Evolutionary conservation across 257 asterid species (phyloP).

Genomic region (Ocimum tenuiflorum): DNA sequence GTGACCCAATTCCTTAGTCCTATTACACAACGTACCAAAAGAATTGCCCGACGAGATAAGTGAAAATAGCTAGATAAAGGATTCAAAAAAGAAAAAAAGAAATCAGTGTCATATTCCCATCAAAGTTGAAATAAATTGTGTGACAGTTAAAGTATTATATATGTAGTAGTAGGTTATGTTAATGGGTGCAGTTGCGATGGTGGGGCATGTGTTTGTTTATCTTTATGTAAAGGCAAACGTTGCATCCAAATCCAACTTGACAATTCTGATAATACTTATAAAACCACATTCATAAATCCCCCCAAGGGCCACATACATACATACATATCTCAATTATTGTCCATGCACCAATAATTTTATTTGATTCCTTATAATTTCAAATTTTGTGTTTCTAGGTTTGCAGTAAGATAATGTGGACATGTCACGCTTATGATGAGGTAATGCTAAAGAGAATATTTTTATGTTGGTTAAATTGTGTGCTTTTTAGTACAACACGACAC

Average conservation of each 20-base stretch:
- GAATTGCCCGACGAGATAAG: neutral
- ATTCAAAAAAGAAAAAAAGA: too few relatives aligned
- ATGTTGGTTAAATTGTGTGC: neutral
- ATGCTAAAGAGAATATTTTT: neutral
- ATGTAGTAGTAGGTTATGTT: slow-evolving; percentile 30
- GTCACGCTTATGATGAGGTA: neutral
- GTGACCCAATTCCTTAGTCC: too few relatives aligned
- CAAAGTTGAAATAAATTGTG: slow-evolving; percentile 10
- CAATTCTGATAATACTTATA: slow-evolving; percentile 27
- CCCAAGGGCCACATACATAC: slow-evolving; percentile 10
- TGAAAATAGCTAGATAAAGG: too few relatives aligned
- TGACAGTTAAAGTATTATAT: neutral
- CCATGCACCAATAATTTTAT: slow-evolving; percentile 24
- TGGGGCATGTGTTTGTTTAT: slow-evolving; percentile 35
- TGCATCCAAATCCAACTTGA: slow-evolving; percentile 46
- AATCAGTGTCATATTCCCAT: slow-evolving; percentile 23
- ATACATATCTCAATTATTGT: slow-evolving; percentile 27
- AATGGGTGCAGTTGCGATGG: slow-evolving; percentile 27
- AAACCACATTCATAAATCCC: slow-evolving; percentile 22
- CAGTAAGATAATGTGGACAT: neutral
- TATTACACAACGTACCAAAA: too few relatives aligned
- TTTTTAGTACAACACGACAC: too few relatives aligned
- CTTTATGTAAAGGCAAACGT: slow-evolving; percentile 22
- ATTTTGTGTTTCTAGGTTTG: neutral
- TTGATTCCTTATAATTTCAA: neutral